Conservation (phyloP, 257 asterid genomes). For the Penstemon newberryi region DNA sequence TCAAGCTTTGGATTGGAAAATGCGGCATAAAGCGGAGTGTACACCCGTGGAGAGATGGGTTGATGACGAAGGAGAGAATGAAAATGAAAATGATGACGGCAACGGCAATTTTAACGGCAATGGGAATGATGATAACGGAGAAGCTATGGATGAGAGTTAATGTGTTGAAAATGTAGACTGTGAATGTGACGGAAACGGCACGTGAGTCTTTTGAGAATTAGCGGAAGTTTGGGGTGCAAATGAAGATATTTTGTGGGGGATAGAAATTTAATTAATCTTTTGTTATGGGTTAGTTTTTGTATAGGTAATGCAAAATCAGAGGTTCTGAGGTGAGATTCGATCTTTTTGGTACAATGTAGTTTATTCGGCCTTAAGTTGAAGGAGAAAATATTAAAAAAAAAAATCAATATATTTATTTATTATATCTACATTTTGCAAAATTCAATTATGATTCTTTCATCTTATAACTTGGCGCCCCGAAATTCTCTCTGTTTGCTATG, state of each 20-base stretch:
- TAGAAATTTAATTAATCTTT: slow-evolving; percentile 20
- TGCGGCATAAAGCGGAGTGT: slow-evolving; percentile 86
- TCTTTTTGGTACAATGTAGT: slow-evolving; percentile 8
- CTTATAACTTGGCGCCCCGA: too few species aligned
- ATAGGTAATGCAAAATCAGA: background rate
- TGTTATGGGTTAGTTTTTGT: slow-evolving; percentile 26
- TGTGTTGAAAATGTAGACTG: slow-evolving; percentile 23
- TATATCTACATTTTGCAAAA: background rate
- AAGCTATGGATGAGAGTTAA: slow-evolving; percentile 39
- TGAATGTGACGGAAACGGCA: slow-evolving; percentile 67
- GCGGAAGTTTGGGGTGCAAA: slow-evolving; percentile 18
- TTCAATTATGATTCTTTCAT: too few species aligned
- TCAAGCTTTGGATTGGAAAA: slow-evolving; percentile 96
- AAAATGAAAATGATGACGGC: slow-evolving; percentile 28
- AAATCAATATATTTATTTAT: background rate
- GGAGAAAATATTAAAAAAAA: background rate
- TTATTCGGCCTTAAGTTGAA: slow-evolving; percentile 6
- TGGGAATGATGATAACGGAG: slow-evolving; percentile 21
- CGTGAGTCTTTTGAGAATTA: slow-evolving; percentile 45
- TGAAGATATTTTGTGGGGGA: slow-evolving; percentile 27
- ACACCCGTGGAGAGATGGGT: slow-evolving; percentile 61
- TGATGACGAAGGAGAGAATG: slow-evolving; percentile 37
- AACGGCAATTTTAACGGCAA: slow-evolving; percentile 12
- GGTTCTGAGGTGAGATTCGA: background rate
- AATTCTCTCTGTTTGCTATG: too few species aligned